Percentiles rank a stretch among this genome's conserved stretches.
Evolutionary conservation across 2,329 filamentous ascomycete species (phyloP).

Genomic region (Raffaelea ambrosiae): DNA sequence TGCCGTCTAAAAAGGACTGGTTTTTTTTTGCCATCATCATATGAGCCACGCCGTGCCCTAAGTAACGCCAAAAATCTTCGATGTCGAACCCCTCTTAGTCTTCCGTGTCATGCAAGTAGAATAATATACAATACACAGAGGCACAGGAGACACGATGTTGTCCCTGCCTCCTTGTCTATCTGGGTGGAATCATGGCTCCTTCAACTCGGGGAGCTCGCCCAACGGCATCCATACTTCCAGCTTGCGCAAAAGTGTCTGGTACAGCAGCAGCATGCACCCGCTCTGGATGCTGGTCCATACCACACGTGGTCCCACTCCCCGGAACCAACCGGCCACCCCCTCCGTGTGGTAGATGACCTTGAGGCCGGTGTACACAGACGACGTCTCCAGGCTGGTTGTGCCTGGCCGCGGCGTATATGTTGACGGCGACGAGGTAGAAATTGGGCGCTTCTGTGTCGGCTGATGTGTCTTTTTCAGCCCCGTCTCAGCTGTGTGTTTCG

Average conservation of each 20-base stretch:
- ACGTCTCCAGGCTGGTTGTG: constrained; percentile 74
- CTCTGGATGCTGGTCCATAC: constrained; percentile 98
- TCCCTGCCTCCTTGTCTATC: too few relatives aligned
- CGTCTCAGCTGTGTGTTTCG: constrained; percentile 13
- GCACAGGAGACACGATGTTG: too few relatives aligned
- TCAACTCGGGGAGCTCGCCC: constrained; percentile 13
- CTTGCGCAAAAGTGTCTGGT: constrained; percentile 76
- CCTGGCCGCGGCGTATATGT: constrained; percentile 74
- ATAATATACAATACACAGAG: too few relatives aligned
- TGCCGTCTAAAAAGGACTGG: too few relatives aligned
- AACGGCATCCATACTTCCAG: constrained; percentile 48
- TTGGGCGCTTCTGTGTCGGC: constrained; percentile 54
- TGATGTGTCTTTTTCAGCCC: constrained; percentile 13
- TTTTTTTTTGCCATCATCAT: too few relatives aligned
- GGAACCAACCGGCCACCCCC: constrained; percentile 83
- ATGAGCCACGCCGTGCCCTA: too few relatives aligned
- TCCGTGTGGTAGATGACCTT: constrained; percentile 85
- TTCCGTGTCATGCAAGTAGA: too few relatives aligned
- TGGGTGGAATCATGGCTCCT: neutral
- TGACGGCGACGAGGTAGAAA: constrained; percentile 84
- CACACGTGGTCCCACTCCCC: constrained; percentile 82
- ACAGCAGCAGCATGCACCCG: constrained; percentile 91
- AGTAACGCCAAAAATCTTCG: too few relatives aligned
- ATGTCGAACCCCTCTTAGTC: too few relatives aligned
- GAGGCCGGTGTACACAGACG: constrained; percentile 77